These are phyloP conservation scores for Gynandropsis gynandra DNA, from an alignment of 345 rosid genomes.

Conservation along the genomic window DNA sequence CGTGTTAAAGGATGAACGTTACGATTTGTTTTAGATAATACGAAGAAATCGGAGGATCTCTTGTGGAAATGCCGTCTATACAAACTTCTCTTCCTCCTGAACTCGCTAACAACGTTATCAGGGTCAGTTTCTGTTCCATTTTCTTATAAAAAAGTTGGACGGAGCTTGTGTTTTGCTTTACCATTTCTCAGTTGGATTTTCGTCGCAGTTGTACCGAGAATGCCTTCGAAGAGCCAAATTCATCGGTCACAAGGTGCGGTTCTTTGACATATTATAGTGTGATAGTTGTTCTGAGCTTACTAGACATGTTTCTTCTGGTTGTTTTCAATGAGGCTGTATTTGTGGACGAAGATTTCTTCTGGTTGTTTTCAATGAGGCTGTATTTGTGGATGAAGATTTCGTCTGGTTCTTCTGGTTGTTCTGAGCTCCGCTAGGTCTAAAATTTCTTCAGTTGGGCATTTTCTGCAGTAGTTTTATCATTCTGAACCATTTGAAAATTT, in stretches of 20 bases:
- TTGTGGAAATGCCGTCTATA: constrained; percentile 59
- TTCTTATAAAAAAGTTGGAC: neutral
- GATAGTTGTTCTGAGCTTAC: constrained; percentile 1
- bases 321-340: neutral
- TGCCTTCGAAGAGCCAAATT: constrained; percentile 93
- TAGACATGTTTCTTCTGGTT: too few species aligned
- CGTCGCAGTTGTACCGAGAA: constrained; percentile 77
- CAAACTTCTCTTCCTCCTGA: constrained; percentile 90
- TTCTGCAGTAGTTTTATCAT: neutral
- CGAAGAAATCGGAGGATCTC: neutral
- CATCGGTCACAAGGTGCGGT: constrained; percentile 62
- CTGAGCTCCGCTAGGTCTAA: neutral
- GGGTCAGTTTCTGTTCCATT: constrained; percentile 44
- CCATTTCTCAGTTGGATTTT: neutral
- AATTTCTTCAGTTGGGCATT: neutral
- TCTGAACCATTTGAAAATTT: neutral
- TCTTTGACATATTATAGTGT: neutral
- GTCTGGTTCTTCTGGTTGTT: neutral
- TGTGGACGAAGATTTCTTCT: neutral
- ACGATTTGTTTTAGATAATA: too few species aligned
- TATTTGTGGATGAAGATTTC: neutral
- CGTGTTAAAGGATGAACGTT: too few species aligned
- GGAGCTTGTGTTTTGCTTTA: constrained; percentile 1
- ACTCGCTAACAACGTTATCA: constrained; percentile 75
- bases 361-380: constrained; percentile 2